Base-by-base conservation (phyloP, 2,329 filamentous ascomycete species). In the Diatrype stigma region DNA sequence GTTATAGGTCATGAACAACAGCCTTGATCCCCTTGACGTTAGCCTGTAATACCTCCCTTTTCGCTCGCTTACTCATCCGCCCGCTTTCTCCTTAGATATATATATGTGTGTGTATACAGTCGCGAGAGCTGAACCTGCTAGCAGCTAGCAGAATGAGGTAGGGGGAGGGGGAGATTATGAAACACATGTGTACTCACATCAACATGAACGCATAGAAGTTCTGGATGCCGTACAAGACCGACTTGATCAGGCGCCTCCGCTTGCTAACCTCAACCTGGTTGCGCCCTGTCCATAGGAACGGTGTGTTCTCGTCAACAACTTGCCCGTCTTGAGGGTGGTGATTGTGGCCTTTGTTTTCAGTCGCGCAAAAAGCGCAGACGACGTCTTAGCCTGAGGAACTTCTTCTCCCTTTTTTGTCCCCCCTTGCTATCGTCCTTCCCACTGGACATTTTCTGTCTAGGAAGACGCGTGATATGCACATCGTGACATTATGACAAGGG, bases 1-100 rank as follows among this genome's bases (percentile, higher is more conserved):
- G 64, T 99, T 99, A 74, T 99, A 99, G n/a, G 94, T 99, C 94
- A 99, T 99, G 73, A 99, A 99, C 21, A 99, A 74, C 54, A 99
- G 78, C 94, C 93, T 97, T 17, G 45, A n/a, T 2, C 6, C 19
- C 19, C 44, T 16, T 23, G 35, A 19, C 21, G 21, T 42, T 42
- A 42, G 21, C 22, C 10, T 30, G 26, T 30, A 10, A 10, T 10
- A 30, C 26, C 26, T 30, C 5, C 26, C 6, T 30, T 5, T 30
- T 30, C 6, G 10, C 26, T 30, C 26, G 26, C 26, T 30, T 5
- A n/a, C n/a, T n/a, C n/a, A n/a, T n/a, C n/a, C n/a, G 26, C 26
- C 10, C 26, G 26, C 23, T 28, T 30, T 32, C 37, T 34, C 7
- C 14, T 17, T 21, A 4, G 26, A n/a, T 1, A 21, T 14, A 19